A percentile compares a stretch with the other conserved stretches of the same genome.
Evolutionary conservation across 1,139 yeast species (phyloP).

Genomic region (Saccharomyces hybrid): DNA sequence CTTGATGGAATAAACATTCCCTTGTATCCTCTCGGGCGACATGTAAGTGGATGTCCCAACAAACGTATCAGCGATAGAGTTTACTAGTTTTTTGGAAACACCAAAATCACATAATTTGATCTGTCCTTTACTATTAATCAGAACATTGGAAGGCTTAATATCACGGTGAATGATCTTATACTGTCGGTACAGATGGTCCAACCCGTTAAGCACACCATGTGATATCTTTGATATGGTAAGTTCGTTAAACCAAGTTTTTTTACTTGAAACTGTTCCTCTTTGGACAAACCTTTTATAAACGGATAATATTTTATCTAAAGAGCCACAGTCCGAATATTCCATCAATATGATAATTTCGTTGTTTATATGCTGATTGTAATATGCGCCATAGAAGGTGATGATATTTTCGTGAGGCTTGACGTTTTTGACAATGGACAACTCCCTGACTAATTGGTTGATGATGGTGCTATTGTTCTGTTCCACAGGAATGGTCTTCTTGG

Average conservation of each 20-base stretch:
- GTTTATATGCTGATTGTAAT: slow-evolving; percentile 32
- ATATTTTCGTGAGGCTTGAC: slow-evolving; percentile 73
- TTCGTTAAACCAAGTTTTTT: slow-evolving; percentile 51
- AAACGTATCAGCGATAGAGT: slow-evolving; percentile 91
- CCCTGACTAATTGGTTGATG: slow-evolving; percentile 81
- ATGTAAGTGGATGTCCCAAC: slow-evolving; percentile 96
- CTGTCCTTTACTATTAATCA: slow-evolving; percentile 71
- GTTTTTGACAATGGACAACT: slow-evolving; percentile 82
- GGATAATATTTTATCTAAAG: slow-evolving; percentile 70
- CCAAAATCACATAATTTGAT: slow-evolving; percentile 90
- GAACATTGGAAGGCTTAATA: slow-evolving; percentile 82
- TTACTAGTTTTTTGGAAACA: slow-evolving; percentile 81
- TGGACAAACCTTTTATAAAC: slow-evolving; percentile 27
- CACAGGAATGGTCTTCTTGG: slow-evolving; percentile 78
- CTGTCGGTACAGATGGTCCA: slow-evolving; percentile 68
- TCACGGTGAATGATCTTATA: slow-evolving; percentile 90
- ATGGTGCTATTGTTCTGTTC: slow-evolving; percentile 69
- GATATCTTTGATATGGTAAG: slow-evolving; percentile 67
- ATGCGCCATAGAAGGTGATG: slow-evolving; percentile 86
- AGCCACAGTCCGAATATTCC: slow-evolving; percentile 95
- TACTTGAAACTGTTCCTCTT: slow-evolving; percentile 11
- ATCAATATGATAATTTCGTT: slow-evolving; percentile 60
- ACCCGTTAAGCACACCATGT: slow-evolving; percentile 69
- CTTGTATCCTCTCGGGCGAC: slow-evolving; percentile 97
- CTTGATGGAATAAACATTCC: slow-evolving; percentile 82